Conservation (phyloP, 768 basidiomycete species). For the Floccularia luteovirens region DNA sequence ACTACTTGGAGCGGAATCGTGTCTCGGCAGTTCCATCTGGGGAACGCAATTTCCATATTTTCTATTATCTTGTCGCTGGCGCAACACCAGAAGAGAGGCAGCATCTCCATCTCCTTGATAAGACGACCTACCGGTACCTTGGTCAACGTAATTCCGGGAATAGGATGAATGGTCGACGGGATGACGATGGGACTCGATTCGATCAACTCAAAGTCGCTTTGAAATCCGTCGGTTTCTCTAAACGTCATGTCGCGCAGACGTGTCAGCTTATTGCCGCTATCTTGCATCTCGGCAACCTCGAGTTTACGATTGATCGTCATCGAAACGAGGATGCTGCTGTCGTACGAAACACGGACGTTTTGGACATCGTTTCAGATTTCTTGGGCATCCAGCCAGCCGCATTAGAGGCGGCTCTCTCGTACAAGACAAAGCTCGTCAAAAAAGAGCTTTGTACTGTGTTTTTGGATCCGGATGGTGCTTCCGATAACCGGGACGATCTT, state of each 20-base stretch:
- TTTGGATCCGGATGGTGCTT: conserved; percentile 89
- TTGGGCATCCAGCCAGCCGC: conserved; percentile 70
- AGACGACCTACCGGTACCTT: conserved; percentile 80
- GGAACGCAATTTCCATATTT: conserved; percentile 96
- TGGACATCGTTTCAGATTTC: conserved; percentile 86
- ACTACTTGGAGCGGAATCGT: conserved; percentile 88
- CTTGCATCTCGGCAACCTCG: conserved; percentile 92
- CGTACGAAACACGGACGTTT: conserved; percentile 76
- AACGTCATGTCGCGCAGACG: conserved; percentile 90
- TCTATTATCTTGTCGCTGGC: conserved; percentile 94
- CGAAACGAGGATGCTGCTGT: conserved; percentile 91
- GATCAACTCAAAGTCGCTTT: conserved; percentile 93
- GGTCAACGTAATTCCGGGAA: conserved; percentile 52
- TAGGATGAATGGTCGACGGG: conserved; percentile 40
- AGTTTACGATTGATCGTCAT: conserved; percentile 78
- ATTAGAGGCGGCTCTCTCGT: conserved; percentile 77
- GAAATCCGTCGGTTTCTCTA: conserved; percentile 89
- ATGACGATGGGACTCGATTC: conserved; percentile 84
- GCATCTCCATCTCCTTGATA: conserved; percentile 79
- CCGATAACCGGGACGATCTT: conserved; percentile 90
- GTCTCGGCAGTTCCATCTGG: conserved; percentile 85
- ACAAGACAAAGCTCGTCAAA: conserved; percentile 88
- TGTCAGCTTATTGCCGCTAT: conserved; percentile 95
- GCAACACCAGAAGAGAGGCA: conserved; percentile 83
- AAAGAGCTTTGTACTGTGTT: conserved; percentile 98